Evolutionary conservation across 1,284 basidiomycete genomes (phyloP), one percentile per base, ranked within the genome.

Genomic region (Cryptococcus jaspeensis): DNA sequence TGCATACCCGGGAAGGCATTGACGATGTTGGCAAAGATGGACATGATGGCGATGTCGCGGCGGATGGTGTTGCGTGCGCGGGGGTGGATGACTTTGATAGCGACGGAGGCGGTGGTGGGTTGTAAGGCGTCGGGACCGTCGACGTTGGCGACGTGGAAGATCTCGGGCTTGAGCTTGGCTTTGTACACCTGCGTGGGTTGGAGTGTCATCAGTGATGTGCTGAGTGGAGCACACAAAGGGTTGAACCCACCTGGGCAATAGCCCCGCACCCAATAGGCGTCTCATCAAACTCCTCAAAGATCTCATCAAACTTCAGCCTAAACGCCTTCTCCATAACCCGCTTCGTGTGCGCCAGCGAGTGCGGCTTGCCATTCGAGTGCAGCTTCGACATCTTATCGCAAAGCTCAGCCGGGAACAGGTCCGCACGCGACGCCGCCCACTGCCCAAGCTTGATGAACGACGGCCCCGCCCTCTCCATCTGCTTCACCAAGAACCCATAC

Each of bases 391-490:
- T 82, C 60, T 84, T 84, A 56, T 89, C 83, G 75, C 96, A 99
- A 5, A 99, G 84, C n/a, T 85, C 78, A n/a, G 87, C 82, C 1
- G 96, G 92, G 78, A 99, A 99, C 5, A 99, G 80, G 75, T 99
- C 96, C 46, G 89, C 88, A 52, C 96, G 84, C 28, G 93, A 94
- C 5, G 90, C 96, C 1, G 96, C 96, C 96, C 96, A 99, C 83
- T 99, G 96, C 1, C 92, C 91, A 50, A 99, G 84, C 90, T 99
- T 99, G 78, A 92, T 92, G 74, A 99, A 99, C 0, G 93, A 96
- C 3, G 96, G 96, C 0, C 96, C 96, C 5, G 95, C 95, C 11
- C 85, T 81, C 76, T 95, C 87, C 94, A 99, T 98, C 73, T 88
- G 88, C 53, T 80, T 80, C 15, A 95, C 92, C 8, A 99, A 81